Percentiles rank a stretch among this genome's conserved stretches.
Conservation (phyloP, 345 rosid genomes). For the Mangifera indica region DNA sequence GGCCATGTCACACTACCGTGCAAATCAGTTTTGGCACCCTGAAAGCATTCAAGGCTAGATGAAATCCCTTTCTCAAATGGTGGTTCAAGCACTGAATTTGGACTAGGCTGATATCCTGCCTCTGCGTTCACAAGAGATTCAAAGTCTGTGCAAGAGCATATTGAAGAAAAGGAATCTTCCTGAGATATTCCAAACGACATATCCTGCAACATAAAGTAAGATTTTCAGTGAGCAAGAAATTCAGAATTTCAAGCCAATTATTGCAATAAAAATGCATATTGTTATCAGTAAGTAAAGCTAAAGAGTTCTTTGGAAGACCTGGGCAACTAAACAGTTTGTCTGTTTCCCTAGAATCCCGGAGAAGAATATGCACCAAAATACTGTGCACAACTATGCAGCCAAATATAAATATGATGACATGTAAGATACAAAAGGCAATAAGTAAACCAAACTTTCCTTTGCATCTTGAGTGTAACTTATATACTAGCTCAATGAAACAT, state of each 20-base stretch:
- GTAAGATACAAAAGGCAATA: not conserved
- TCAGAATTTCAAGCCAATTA: too few relatives aligned
- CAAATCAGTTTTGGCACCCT: slow-evolving; percentile 26
- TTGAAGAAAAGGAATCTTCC: slow-evolving; percentile 40
- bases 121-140: slow-evolving; percentile 50
- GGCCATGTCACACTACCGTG: slow-evolving; percentile 39
- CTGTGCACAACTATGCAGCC: not conserved
- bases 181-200: slow-evolving; percentile 31
- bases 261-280: not conserved
- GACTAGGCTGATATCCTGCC: slow-evolving; percentile 68
- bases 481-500: not conserved
- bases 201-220: slow-evolving; percentile 24
- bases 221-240: slow-evolving; percentile 11
- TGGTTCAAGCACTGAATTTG: slow-evolving; percentile 78
- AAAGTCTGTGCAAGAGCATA: slow-evolving; percentile 37
- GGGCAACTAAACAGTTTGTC: not conserved
- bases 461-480: not conserved
- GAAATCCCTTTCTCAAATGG: slow-evolving; percentile 31
- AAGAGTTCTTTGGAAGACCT: not conserved
- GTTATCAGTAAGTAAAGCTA: too few relatives aligned
- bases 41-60: slow-evolving; percentile 31
- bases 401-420: not conserved
- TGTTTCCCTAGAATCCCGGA: not conserved
- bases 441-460: not conserved
- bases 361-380: not conserved